Percentiles rank a stretch among this genome's conserved stretches.
Evolutionary conservation across 495 filamentous ascomycete species (phyloP).

Genomic region (Tetracladium setigerum): DNA sequence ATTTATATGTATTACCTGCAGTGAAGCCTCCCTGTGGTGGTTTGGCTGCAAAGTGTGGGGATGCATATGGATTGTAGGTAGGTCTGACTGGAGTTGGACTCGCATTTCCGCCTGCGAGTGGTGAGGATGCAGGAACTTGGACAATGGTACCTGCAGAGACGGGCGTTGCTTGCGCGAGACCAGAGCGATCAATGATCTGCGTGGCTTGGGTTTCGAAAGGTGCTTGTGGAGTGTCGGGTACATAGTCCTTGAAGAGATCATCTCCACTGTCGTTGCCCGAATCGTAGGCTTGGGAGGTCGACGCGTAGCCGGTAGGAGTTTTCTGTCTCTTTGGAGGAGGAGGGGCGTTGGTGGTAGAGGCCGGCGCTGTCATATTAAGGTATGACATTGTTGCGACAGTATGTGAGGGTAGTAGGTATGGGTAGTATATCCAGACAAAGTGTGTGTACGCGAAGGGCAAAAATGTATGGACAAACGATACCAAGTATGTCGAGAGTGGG

Average conservation of each 20-base stretch:
- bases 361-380: not conserved
- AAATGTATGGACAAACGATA: constrained; percentile 4
- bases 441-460: not conserved
- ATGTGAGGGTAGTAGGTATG: not conserved
- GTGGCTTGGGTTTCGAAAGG: constrained; percentile 58
- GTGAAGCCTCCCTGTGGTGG: no score
- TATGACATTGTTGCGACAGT: not conserved
- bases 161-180: constrained; percentile 22
- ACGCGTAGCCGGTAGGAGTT: constrained; percentile 22
- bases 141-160: constrained; percentile 38
- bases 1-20: constrained; percentile 6
- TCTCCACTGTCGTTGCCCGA: constrained; percentile 43
- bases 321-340: constrained; percentile 38
- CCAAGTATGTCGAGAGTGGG: not conserved
- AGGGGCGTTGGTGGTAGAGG: constrained; percentile 2
- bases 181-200: constrained; percentile 44
- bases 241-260: constrained; percentile 42
- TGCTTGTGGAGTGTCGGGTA: constrained; percentile 15
- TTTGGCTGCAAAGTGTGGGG: no score
- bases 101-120: constrained; percentile 34
- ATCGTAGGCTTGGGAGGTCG: constrained; percentile 32
- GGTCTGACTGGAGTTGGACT: not conserved
- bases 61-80: not conserved
- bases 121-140: constrained; percentile 82
- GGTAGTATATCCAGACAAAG: not conserved